Evolutionary conservation across 2,329 filamentous ascomycete genomes (phyloP).

Genomic region (Pseudodiploospora longispora): DNA sequence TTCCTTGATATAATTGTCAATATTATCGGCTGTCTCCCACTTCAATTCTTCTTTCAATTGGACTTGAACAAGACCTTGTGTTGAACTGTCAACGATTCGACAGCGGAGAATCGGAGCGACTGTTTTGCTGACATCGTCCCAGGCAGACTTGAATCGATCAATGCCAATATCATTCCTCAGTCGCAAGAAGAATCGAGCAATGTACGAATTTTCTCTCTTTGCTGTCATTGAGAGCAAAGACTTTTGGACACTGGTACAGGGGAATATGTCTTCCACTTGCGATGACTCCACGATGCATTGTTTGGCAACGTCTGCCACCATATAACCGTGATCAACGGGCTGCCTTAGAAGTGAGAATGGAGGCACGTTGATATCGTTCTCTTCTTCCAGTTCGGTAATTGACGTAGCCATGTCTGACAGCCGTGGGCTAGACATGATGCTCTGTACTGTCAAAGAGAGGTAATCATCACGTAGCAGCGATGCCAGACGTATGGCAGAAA

Average conservation of each 20-base stretch:
- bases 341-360: neutral
- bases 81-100: conserved; percentile 3
- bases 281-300: neutral
- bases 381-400: neutral
- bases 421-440: neutral
- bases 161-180: conserved; percentile 1
- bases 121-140: conserved; percentile 1
- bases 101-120: conserved; percentile 4
- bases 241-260: neutral
- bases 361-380: neutral
- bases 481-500: neutral
- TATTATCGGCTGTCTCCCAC: neutral
- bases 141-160: conserved; percentile 2
- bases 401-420: neutral
- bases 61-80: conserved; percentile 6
- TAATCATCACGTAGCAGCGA: neutral
- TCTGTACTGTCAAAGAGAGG: neutral
- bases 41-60: conserved; percentile 1
- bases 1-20: neutral
- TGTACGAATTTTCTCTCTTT: neutral
- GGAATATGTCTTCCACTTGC: neutral
- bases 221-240: neutral
- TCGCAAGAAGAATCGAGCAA: neutral
- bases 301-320: neutral
- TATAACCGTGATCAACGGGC: neutral